Evolutionary conservation across 441 rosid genomes (phyloP).

Genomic region (Pelargonium citronellum): DNA sequence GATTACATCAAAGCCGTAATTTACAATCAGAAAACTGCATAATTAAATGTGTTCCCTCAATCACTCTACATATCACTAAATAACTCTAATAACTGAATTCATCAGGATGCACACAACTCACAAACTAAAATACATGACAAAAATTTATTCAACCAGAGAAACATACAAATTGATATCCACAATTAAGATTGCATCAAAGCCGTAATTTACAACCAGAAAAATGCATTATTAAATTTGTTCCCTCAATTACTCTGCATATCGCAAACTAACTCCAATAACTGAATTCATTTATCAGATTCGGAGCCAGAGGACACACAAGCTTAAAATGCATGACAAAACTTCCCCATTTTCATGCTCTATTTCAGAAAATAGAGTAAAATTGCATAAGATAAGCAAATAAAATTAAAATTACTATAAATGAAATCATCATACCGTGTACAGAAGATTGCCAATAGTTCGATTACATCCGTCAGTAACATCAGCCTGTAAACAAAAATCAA

Average conservation of each 20-base stretch:
- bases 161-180: not conserved
- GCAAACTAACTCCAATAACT: not conserved
- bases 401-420: not conserved
- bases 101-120: not conserved
- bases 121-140: not conserved
- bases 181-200: too few relatives aligned
- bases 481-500: slow-evolving; percentile 42
- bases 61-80: not conserved
- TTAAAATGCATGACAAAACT: not conserved
- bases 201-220: too few relatives aligned
- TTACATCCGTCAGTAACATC: slow-evolving; percentile 69
- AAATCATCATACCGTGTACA: slow-evolving; percentile 54
- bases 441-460: slow-evolving; percentile 65
- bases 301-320: not conserved
- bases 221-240: not conserved
- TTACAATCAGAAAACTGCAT: not conserved
- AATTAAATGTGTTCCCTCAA: not conserved
- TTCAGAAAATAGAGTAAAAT: not conserved
- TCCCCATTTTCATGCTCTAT: not conserved
- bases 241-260: not conserved
- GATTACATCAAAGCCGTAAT: too few relatives aligned
- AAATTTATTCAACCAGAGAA: not conserved
- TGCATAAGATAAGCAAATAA: not conserved
- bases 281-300: not conserved
- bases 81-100: not conserved